phyloP scores from a whole-genome alignment of 2,329 filamentous ascomycete genomes.

The Aschersonia sp. region DNA sequence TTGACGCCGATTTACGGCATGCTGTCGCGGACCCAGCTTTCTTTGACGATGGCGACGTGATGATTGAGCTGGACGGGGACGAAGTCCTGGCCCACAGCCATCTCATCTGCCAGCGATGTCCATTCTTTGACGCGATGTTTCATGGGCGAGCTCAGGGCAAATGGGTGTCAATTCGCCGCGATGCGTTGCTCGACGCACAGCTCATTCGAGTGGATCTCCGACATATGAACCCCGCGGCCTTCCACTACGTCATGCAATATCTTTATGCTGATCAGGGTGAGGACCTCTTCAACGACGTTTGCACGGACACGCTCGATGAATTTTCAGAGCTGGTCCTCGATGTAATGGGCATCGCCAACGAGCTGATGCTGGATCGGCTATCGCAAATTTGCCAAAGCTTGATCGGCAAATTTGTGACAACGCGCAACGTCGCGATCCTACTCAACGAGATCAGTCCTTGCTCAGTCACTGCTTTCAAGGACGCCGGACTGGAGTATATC shows the following conservation, averaged over 20 bases:
- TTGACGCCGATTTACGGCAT: conserved; percentile 55
- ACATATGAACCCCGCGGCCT: conserved; percentile 61
- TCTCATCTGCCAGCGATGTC: conserved; percentile 69
- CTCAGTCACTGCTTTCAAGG: conserved; percentile 72
- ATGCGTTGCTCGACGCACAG: conserved; percentile 18
- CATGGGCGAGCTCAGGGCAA: conserved; percentile 71
- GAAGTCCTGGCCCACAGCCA: conserved; percentile 62
- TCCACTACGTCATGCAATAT: conserved; percentile 64
- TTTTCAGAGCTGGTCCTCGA: conserved; percentile 84
- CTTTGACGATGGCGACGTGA: conserved; percentile 65
- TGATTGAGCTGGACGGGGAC: conserved; percentile 65
- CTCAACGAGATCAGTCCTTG: conserved; percentile 79
- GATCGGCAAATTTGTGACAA: conserved; percentile 71
- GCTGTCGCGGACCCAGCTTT: conserved; percentile 57
- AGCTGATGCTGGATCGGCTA: conserved; percentile 85
- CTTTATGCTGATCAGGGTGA: conserved; percentile 73
- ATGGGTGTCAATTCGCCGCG: conserved; percentile 65
- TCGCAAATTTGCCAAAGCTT: conserved; percentile 79
- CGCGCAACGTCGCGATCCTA: conserved; percentile 71
- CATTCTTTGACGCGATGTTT: conserved; percentile 86
- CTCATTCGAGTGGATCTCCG: conserved; percentile 63
- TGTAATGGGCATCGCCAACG: conserved; percentile 79
- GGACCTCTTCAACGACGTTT: conserved; percentile 68
- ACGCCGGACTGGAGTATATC: conserved; percentile 77
- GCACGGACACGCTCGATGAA: conserved; percentile 58